A percentile compares a stretch with the other conserved stretches of the same genome.
These are phyloP conservation scores for Neoascochyta sp. DNA, from an alignment of 2,329 filamentous ascomycete genomes.

Conservation along the genomic window DNA sequence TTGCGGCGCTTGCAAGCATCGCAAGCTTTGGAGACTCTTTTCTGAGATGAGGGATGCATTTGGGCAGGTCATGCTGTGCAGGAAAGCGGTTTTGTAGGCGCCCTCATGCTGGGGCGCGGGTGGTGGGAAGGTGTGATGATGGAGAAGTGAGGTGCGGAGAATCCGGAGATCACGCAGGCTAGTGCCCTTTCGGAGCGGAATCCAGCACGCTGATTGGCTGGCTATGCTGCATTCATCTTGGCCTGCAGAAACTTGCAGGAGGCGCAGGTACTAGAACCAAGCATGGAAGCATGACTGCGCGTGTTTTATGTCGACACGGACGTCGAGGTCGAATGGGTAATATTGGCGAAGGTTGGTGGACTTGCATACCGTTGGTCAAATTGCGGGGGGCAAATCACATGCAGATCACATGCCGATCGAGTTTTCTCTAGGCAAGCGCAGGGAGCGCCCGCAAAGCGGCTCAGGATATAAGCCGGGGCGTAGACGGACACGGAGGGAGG, in stretches of 20 bases:
- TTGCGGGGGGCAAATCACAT: too few species aligned
- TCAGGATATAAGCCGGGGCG: too few species aligned
- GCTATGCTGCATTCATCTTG: slow-evolving; percentile 4
- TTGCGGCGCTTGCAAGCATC: slow-evolving; percentile 48
- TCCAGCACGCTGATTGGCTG: slow-evolving; percentile 3
- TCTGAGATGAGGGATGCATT: slow-evolving; percentile 26
- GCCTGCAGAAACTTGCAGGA: slow-evolving; percentile 4
- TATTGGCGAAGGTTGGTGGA: slow-evolving; percentile 10
- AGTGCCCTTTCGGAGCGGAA: slow-evolving; percentile 4
- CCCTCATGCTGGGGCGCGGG: slow-evolving; percentile 5
- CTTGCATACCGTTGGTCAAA: too few species aligned
- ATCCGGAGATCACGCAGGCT: slow-evolving; percentile 5
- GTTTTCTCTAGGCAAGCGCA: too few species aligned
- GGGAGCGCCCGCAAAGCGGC: too few species aligned
- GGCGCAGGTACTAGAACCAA: slow-evolving; percentile 11
- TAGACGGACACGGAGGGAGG: too few species aligned
- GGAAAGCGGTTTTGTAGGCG: slow-evolving; percentile 5
- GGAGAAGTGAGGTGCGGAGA: slow-evolving; percentile 13
- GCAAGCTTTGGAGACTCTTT: slow-evolving; percentile 43
- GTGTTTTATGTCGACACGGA: slow-evolving; percentile 6
- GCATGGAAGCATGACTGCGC: slow-evolving; percentile 6
- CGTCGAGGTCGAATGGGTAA: slow-evolving; percentile 6
- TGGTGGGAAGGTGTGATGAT: slow-evolving; percentile 6
- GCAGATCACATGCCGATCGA: too few species aligned
- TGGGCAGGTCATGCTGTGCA: slow-evolving; percentile 19